Conservation (phyloP, 345 rosid species). For the Acer negundo region DNA sequence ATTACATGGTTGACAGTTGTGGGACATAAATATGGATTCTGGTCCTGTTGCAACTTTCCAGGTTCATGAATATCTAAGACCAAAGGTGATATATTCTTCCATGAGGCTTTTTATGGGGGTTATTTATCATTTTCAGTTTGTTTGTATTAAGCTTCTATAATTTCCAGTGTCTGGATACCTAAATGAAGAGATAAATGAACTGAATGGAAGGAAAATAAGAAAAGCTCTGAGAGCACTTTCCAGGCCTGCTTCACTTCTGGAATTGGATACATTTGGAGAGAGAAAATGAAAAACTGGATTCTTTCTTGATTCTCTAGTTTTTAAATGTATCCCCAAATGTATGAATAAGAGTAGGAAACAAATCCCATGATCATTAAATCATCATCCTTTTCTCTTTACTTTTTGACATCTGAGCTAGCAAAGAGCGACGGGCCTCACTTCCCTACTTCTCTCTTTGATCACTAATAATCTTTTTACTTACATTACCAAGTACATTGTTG, state of each 20-base stretch:
- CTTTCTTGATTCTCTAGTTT: neutral
- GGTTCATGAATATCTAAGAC: slow-evolving; percentile 94
- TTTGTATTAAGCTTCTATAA: slow-evolving; percentile 14
- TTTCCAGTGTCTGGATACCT: neutral
- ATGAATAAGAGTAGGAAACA: neutral
- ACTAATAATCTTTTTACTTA: neutral
- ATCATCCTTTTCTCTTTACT: neutral
- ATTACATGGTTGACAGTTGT: slow-evolving; percentile 43
- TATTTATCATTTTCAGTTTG: slow-evolving; percentile 4
- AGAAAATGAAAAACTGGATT: neutral
- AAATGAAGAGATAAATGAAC: neutral
- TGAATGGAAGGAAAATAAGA: neutral
- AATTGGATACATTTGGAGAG: neutral
- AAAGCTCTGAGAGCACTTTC: neutral
- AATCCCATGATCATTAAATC: neutral
- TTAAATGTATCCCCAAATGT: neutral
- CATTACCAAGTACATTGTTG: neutral
- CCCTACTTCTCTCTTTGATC: neutral
- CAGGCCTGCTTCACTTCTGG: neutral
- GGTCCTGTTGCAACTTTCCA: slow-evolving; percentile 83
- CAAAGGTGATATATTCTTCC: slow-evolving; percentile 45
- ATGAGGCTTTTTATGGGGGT: slow-evolving; percentile 1
- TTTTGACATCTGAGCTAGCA: neutral
- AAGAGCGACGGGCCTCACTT: neutral
- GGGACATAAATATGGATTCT: slow-evolving; percentile 92